A percentile compares a stretch with the other conserved stretches of the same genome.
phyloP scores from a whole-genome alignment of 768 basidiomycete species.

The Termitomyces sp. region DNA sequence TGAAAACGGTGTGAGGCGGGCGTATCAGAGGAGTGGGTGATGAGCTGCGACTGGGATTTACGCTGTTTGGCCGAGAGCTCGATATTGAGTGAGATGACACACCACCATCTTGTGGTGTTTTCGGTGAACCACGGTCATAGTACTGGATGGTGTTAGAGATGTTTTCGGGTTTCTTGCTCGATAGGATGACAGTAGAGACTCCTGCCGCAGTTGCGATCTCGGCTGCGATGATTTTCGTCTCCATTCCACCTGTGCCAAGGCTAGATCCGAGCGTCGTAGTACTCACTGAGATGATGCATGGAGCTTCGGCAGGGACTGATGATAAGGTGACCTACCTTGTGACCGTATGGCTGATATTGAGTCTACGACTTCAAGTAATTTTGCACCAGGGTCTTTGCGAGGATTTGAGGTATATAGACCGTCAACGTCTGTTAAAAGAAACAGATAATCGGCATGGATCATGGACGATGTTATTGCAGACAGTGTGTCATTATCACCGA shows the following conservation, averaged over 20 bases:
- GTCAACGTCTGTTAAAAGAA: conserved; percentile 94
- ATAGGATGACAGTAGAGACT: conserved; percentile 85
- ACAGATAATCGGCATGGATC: conserved; percentile 97
- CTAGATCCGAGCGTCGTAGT: conserved; percentile 89
- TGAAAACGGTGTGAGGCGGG: conserved; percentile 88
- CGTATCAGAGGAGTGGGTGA: conserved; percentile 27
- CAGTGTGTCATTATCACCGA: conserved; percentile 97
- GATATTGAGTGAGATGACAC: conserved; percentile 17
- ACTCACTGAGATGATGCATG: conserved; percentile 54
- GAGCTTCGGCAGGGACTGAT: neutral
- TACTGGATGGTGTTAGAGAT: conserved; percentile 82
- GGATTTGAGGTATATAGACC: conserved; percentile 95
- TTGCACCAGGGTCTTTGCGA: conserved; percentile 61
- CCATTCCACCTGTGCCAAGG: conserved; percentile 98
- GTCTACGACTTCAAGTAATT: conserved; percentile 22
- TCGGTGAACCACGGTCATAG: conserved; percentile 39
- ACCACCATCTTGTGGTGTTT: conserved; percentile 21
- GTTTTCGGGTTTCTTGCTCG: conserved; percentile 70
- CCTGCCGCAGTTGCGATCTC: conserved; percentile 96
- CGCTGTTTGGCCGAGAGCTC: conserved; percentile 5
- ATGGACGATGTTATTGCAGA: conserved; percentile 97
- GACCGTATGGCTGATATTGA: conserved; percentile 78
- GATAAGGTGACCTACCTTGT: conserved; percentile 54
- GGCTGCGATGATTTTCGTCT: conserved; percentile 97
- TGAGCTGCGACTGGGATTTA: conserved; percentile 13